Base-by-base conservation (phyloP, 768 basidiomycete species). In the Galerina marginata region DNA sequence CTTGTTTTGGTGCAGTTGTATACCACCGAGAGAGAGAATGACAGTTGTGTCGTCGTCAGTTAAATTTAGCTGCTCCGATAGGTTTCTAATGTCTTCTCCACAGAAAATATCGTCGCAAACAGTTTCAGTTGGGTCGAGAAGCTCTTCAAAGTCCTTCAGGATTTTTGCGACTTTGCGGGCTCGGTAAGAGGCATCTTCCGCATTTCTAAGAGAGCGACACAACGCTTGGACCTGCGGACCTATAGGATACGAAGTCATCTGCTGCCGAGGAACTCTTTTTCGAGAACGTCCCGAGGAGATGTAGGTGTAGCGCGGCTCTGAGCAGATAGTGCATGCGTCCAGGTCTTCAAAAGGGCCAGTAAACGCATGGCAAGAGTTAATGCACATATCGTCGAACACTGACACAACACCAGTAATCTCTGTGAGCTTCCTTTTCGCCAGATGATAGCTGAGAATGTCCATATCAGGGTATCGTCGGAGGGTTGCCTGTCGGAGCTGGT, bases 211-310 rank as follows among this genome's bases (percentile, higher is more conserved):
- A 12, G 57, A 66, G 0, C 71, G 58, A 14, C 74, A 67, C 1
- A 77, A 62, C 0, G 81, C 78, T 51, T 83, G 81, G 0, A 83
- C 55, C 50, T 81, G 79, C 0, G 79, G 81, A 3, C 79, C 79
- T 14, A 82, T 44, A 0, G 72, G 79, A 23, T 83, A 74, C 0
- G 80, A 83, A 6, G 56, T 57, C 33, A 76, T 76, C 12, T 75
- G 67, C 14, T 75, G 65, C 0, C 70, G 66, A 0, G 80, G 66
- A 1, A 75, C 53, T 23, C 61, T 61, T 52, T 74, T 72, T 4
- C 55, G 11, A n/a, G 23, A 4, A 54, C 16, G 16, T 53, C 33
- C 6, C 23, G 33, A 15, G n/a, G 11, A 15, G 6, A 3, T 10
- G 39, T 25, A 10, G 47, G 36, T 36, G 36, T 63, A 64, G 10